Conservation (phyloP, 768 basidiomycete species). For the Suillus paluster region DNA sequence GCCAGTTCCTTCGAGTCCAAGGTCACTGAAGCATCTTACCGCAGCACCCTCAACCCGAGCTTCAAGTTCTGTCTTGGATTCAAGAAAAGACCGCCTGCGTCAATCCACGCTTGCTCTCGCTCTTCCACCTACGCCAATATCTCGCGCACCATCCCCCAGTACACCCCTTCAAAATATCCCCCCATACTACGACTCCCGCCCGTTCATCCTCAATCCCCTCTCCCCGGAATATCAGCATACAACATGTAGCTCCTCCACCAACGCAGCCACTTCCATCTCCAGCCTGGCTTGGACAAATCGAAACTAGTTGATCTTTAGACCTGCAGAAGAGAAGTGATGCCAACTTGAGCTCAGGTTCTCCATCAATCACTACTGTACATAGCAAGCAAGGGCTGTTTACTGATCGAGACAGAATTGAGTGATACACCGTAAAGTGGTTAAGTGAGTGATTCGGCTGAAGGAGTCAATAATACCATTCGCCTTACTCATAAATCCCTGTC, state of each 20-base stretch:
- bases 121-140: conserved; percentile 9
- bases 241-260: conserved; percentile 35
- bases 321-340: no score
- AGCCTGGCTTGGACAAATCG: no score
- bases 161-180: conserved; percentile 19
- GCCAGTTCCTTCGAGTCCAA: conserved; percentile 34
- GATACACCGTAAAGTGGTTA: no score
- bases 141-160: conserved; percentile 20
- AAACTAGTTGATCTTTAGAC: no score
- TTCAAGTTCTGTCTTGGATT: conserved; percentile 21
- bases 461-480: no score
- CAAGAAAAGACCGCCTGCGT: conserved; percentile 21
- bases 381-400: no score
- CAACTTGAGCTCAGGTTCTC: no score
- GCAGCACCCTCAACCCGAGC: conserved; percentile 20
- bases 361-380: no score
- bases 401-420: no score
- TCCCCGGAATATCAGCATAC: conserved; percentile 33
- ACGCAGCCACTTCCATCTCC: conserved; percentile 31
- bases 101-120: conserved; percentile 8
- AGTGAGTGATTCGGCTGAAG: no score
- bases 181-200: background rate
- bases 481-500: no score
- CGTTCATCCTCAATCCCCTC: conserved; percentile 17
- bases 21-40: conserved; percentile 26